Evolutionary conservation across 345 rosid species (phyloP).

Genomic region (Eucalyptus regnans): DNA sequence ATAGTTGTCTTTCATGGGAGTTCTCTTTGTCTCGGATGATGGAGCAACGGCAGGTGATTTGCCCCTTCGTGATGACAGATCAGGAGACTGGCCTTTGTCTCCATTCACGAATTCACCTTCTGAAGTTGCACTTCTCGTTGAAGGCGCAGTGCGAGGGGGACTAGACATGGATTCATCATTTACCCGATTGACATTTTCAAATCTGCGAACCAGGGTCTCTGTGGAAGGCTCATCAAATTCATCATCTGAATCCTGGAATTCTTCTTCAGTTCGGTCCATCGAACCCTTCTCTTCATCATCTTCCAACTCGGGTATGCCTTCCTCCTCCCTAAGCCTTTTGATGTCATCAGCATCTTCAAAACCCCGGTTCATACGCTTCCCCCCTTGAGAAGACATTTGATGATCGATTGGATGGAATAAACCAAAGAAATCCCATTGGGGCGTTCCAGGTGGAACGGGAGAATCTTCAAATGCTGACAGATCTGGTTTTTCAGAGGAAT

Average conservation of each 20-base stretch:
- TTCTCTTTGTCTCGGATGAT: slow-evolving; percentile 22
- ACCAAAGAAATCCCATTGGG: slow-evolving; percentile 89
- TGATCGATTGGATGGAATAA: slow-evolving; percentile 55
- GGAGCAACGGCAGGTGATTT: slow-evolving; percentile 16
- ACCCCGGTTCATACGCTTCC: slow-evolving; percentile 15
- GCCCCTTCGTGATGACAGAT: slow-evolving; percentile 46
- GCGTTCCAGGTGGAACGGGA: slow-evolving; percentile 36
- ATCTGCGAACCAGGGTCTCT: slow-evolving; percentile 68
- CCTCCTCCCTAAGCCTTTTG: slow-evolving; percentile 46
- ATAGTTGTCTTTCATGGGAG: slow-evolving; percentile 31
- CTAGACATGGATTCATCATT: slow-evolving; percentile 27
- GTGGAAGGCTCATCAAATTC: slow-evolving; percentile 77
- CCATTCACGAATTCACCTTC: slow-evolving; percentile 33
- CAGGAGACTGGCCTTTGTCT: slow-evolving; percentile 48
- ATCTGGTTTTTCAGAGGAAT: slow-evolving; percentile 31
- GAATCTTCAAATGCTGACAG: slow-evolving; percentile 34
- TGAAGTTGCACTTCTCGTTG: slow-evolving; percentile 24
- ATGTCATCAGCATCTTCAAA: slow-evolving; percentile 39
- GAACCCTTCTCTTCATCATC: slow-evolving; percentile 54
- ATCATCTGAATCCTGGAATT: slow-evolving; percentile 61
- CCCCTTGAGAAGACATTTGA: slow-evolving; percentile 51
- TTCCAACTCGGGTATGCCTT: slow-evolving; percentile 65
- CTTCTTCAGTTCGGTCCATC: slow-evolving; percentile 41
- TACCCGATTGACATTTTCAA: slow-evolving; percentile 67
- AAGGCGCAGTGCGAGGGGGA: slow-evolving; percentile 26